These are phyloP conservation scores for Xylaria sp. DNA, from an alignment of 2,329 filamentous ascomycete species.

Conservation along the genomic window DNA sequence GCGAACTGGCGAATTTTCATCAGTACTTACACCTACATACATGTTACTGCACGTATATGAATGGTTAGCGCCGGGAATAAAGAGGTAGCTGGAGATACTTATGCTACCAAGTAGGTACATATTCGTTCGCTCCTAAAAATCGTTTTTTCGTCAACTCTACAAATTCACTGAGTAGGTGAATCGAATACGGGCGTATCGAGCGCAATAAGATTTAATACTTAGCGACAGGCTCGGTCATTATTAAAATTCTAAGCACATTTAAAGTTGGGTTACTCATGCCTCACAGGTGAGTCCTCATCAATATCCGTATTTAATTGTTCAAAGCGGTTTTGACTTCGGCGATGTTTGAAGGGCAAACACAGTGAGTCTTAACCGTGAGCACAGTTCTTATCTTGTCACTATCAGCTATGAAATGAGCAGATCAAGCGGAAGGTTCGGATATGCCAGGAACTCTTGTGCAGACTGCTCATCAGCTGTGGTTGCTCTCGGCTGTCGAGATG, in stretches of 20 bases:
- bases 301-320: not conserved
- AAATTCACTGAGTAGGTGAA: not conserved
- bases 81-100: not conserved
- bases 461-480: not conserved
- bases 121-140: not conserved
- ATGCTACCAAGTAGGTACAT: too few species aligned
- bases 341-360: too few species aligned
- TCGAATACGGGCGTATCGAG: not conserved
- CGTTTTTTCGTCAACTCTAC: not conserved
- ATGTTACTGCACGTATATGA: not conserved
- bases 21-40: not conserved
- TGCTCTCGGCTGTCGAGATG: not conserved
- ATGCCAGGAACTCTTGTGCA: not conserved
- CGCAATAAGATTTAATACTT: not conserved
- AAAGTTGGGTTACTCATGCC: not conserved
- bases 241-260: too few species aligned
- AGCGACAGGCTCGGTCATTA: too few species aligned
- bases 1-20: too few species aligned
- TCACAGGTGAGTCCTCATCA: not conserved
- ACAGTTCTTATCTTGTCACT: not conserved
- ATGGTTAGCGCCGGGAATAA: not conserved
- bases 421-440: not conserved
- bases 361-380: not conserved
- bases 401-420: not conserved
- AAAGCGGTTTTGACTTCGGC: not conserved